Conservation (phyloP, 768 basidiomycete species). For the Tephrocybe sp. region DNA sequence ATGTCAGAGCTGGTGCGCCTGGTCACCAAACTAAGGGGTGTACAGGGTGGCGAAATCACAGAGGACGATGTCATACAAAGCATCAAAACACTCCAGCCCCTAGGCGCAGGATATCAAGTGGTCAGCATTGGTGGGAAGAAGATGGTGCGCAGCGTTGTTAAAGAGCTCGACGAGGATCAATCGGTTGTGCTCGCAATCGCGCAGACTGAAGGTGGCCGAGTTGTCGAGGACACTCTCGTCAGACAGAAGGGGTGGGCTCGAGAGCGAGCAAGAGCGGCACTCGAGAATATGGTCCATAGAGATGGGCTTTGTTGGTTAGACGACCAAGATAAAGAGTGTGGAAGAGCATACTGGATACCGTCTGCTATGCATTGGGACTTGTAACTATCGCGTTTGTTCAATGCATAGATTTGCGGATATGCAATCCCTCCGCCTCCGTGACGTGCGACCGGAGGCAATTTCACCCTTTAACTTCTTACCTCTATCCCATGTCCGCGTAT, state of each 20-base stretch:
- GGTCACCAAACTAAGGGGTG: slow-evolving; percentile 73
- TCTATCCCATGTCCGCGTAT: neutral
- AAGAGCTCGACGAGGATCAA: slow-evolving; percentile 89
- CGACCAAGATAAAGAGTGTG: slow-evolving; percentile 69
- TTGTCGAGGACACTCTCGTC: slow-evolving; percentile 64
- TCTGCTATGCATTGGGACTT: slow-evolving; percentile 86
- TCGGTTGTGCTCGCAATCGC: slow-evolving; percentile 77
- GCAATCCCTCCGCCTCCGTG: too few species aligned
- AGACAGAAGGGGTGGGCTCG: slow-evolving; percentile 69
- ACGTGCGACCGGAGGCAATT: too few species aligned
- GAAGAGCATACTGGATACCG: slow-evolving; percentile 82
- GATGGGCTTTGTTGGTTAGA: slow-evolving; percentile 97
- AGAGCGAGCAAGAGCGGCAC: slow-evolving; percentile 70
- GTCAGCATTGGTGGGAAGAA: slow-evolving; percentile 70
- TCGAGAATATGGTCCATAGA: slow-evolving; percentile 87
- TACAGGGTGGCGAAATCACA: slow-evolving; percentile 66
- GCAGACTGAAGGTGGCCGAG: slow-evolving; percentile 61
- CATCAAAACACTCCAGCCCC: slow-evolving; percentile 82
- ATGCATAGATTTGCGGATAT: neutral
- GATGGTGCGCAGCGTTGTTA: slow-evolving; percentile 87
- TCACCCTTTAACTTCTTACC: neutral
- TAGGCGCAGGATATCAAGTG: slow-evolving; percentile 90
- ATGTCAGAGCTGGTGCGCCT: slow-evolving; percentile 81
- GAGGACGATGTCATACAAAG: slow-evolving; percentile 83
- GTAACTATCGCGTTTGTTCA: slow-evolving; percentile 23